Evolutionary conservation across 345 rosid genomes (phyloP).

Genomic region (Salix viminalis): DNA sequence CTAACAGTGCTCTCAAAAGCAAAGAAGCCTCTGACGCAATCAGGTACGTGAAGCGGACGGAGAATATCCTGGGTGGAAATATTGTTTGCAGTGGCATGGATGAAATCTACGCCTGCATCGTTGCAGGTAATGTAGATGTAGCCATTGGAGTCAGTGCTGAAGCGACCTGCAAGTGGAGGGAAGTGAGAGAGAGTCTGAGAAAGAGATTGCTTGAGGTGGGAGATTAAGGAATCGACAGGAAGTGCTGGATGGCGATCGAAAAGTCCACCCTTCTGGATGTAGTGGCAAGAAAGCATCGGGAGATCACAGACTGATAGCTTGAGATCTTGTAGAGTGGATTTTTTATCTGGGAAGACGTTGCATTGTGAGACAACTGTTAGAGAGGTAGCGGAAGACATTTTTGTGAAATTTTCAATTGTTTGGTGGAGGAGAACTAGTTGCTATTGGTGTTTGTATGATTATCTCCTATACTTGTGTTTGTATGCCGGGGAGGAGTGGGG

Average conservation of each 20-base stretch:
- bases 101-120: constrained; percentile 66
- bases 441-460: neutral
- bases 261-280: constrained; percentile 84
- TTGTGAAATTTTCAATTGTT: neutral
- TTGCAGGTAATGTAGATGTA: constrained; percentile 58
- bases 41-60: constrained; percentile 53
- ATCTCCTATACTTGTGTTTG: neutral
- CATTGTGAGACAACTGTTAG: constrained; percentile 44
- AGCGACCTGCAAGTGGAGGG: constrained; percentile 92
- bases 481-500: constrained; percentile 18
- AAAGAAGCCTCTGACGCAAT: constrained; percentile 50
- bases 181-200: constrained; percentile 53
- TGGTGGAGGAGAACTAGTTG: neutral
- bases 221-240: constrained; percentile 26
- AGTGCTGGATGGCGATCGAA: constrained; percentile 42
- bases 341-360: constrained; percentile 48
- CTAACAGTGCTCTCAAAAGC: constrained; percentile 61
- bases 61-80: constrained; percentile 42
- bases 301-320: constrained; percentile 93
- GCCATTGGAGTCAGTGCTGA: constrained; percentile 46
- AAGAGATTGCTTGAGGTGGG: constrained; percentile 44
- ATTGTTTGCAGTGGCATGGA: constrained; percentile 44
- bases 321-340: constrained; percentile 54
- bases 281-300: constrained; percentile 94
- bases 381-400: constrained; percentile 44